Conservation (phyloP, 139 green algal species). For the Trebouxia sp. region DNA sequence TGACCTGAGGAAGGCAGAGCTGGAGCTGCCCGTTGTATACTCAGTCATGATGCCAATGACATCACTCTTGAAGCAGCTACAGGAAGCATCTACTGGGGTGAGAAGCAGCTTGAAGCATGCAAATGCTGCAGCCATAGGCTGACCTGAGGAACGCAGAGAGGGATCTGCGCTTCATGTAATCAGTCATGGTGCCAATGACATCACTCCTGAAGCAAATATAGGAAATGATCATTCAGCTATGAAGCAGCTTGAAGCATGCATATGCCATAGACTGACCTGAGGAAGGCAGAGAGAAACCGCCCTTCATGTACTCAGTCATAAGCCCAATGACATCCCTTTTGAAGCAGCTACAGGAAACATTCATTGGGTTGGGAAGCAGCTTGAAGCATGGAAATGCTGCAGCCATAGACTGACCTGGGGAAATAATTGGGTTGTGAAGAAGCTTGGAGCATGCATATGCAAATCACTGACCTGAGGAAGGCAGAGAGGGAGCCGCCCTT, state of each 20-base stretch:
- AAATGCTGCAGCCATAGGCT: conserved; percentile 4
- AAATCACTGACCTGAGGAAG: conserved; percentile 54
- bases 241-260: too few species aligned
- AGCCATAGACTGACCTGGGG: too few species aligned
- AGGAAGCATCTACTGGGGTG: too few species aligned
- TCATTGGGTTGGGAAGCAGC: conserved; percentile 71
- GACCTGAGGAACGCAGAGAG: conserved; percentile 59
- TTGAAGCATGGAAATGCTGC: too few species aligned
- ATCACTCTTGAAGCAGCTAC: too few species aligned
- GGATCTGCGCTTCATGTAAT: conserved; percentile 78
- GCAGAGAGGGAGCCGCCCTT: conserved; percentile 64
- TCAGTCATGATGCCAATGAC: conserved; percentile 86
- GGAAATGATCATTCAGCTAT: too few species aligned
- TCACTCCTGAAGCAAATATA: too few species aligned
- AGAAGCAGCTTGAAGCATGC: not conserved
- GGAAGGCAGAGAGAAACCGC: conserved; percentile 63
- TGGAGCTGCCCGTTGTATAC: conserved; percentile 73
- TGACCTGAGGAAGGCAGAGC: conserved; percentile 59
- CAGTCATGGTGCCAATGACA: conserved; percentile 82
- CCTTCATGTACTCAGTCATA: conserved; percentile 86
- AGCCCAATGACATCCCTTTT: conserved; percentile 71
- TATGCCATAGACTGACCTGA: conserved; percentile 46
- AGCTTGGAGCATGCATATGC: too few species aligned
- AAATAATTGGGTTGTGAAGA: too few species aligned
- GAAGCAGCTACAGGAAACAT: too few species aligned